Evolutionary conservation across 2,329 filamentous ascomycete genomes (phyloP).

Genomic region (Davidsoniella virescens): DNA sequence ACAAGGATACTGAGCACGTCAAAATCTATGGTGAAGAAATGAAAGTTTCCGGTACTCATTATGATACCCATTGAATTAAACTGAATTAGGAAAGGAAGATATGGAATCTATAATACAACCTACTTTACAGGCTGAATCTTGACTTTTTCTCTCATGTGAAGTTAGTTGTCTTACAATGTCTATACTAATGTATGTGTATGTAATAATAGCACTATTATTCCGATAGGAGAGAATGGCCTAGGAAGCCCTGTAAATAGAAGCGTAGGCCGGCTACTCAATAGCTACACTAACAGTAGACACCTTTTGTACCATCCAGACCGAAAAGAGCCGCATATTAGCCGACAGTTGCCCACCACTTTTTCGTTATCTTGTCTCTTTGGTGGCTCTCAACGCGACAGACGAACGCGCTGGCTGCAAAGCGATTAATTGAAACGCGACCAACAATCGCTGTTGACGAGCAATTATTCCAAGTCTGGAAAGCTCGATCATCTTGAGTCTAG

Average conservation of each 20-base stretch:
- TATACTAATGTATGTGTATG: too few relatives aligned
- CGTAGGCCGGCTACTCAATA: too few relatives aligned
- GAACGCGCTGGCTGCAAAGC: conserved; percentile 2
- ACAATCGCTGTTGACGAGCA: background rate
- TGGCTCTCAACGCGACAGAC: conserved; percentile 4
- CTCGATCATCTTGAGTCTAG: too few relatives aligned
- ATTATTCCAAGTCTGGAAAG: too few relatives aligned
- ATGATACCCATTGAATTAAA: conserved; percentile 1
- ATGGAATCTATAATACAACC: too few relatives aligned
- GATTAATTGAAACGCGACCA: conserved; percentile 10
- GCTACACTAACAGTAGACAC: too few relatives aligned
- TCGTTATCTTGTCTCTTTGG: background rate
- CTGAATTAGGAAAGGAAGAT: too few relatives aligned
- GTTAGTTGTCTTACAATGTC: background rate
- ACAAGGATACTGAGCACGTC: background rate
- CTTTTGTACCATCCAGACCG: background rate
- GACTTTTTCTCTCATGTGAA: background rate
- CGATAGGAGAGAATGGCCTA: too few relatives aligned
- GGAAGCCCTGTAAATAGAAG: too few relatives aligned
- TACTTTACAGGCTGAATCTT: background rate
- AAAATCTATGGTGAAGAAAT: background rate
- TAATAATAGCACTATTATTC: too few relatives aligned
- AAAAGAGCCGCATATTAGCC: background rate
- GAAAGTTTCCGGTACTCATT: background rate
- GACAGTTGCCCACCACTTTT: background rate